These are phyloP conservation scores for Gastrodia elata DNA, from an alignment of 106 monocot genomes.

Conservation along the genomic window DNA sequence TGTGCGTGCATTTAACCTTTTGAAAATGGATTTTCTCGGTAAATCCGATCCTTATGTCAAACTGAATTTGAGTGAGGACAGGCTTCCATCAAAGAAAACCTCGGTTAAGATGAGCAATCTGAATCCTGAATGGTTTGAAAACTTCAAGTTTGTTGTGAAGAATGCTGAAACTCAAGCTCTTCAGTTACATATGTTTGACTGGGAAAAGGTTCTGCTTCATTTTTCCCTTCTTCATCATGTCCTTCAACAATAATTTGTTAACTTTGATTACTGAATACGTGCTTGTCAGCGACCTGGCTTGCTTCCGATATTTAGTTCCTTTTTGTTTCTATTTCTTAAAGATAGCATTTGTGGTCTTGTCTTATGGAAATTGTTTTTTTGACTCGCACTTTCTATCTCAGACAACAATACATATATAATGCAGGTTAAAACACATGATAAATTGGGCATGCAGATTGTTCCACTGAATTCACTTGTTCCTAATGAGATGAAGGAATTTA, in stretches of 20 bases:
- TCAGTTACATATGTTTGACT: slow-evolving; percentile 70
- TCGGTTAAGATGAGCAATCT: slow-evolving; percentile 75
- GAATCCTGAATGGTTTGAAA: slow-evolving; percentile 94
- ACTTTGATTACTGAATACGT: neutral
- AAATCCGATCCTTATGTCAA: slow-evolving; percentile 94
- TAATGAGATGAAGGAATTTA: slow-evolving; percentile 49
- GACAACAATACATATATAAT: neutral
- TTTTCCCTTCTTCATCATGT: neutral
- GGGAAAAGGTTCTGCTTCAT: slow-evolving; percentile 84
- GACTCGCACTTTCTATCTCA: neutral
- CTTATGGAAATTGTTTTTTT: neutral
- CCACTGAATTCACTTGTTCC: slow-evolving; percentile 64
- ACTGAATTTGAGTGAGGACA: slow-evolving; percentile 70
- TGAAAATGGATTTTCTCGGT: slow-evolving; percentile 86
- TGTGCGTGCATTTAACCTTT: slow-evolving; percentile 65
- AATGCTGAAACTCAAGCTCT: slow-evolving; percentile 80
- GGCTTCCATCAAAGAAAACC: slow-evolving; percentile 69
- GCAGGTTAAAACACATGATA: slow-evolving; percentile 83
- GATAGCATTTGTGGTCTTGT: neutral
- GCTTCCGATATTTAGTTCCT: neutral
- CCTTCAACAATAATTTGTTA: neutral
- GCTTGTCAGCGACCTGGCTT: neutral
- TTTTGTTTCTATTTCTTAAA: neutral
- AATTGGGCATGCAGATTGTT: slow-evolving; percentile 86
- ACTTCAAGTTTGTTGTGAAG: slow-evolving; percentile 72